Evolutionary conservation across 345 rosid species (phyloP).

Genomic region (Euclidium syriacum): DNA sequence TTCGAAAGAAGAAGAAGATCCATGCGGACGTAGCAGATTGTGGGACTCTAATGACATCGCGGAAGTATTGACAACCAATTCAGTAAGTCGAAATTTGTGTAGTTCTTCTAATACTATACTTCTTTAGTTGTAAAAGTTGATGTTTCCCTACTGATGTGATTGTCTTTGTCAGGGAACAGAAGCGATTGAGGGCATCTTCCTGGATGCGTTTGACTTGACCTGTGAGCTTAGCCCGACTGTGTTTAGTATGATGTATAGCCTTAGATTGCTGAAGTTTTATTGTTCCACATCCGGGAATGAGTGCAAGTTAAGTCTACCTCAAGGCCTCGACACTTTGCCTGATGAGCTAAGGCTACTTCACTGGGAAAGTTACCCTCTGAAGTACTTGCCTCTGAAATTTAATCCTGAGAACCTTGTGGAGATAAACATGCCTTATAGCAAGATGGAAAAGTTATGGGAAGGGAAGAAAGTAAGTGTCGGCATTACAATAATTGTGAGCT

Average conservation of each 20-base stretch:
- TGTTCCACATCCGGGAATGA: background rate
- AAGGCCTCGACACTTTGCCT: constrained; percentile 10
- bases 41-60: constrained; percentile 16
- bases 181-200: constrained; percentile 17
- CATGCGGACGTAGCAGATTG: constrained; percentile 16
- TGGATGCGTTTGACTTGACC: constrained; percentile 1
- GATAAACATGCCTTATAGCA: constrained; percentile 15
- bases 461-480: constrained; percentile 11
- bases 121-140: background rate
- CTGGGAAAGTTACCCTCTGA: constrained; percentile 19
- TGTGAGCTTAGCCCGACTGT: background rate
- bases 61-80: constrained; percentile 14
- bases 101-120: background rate
- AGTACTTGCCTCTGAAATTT: constrained; percentile 12
- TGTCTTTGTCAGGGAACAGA: constrained; percentile 24
- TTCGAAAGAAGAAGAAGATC: constrained; percentile 6
- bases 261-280: constrained; percentile 23
- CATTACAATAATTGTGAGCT: background rate
- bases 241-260: constrained; percentile 1
- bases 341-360: constrained; percentile 22
- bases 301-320: background rate
- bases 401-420: constrained; percentile 18
- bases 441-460: constrained; percentile 23
- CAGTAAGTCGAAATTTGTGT: background rate
- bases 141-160: background rate